A percentile compares a stretch with the other conserved stretches of the same genome.
Conservation (phyloP, 106 monocot species). For the Narthecium ossifragum region DNA sequence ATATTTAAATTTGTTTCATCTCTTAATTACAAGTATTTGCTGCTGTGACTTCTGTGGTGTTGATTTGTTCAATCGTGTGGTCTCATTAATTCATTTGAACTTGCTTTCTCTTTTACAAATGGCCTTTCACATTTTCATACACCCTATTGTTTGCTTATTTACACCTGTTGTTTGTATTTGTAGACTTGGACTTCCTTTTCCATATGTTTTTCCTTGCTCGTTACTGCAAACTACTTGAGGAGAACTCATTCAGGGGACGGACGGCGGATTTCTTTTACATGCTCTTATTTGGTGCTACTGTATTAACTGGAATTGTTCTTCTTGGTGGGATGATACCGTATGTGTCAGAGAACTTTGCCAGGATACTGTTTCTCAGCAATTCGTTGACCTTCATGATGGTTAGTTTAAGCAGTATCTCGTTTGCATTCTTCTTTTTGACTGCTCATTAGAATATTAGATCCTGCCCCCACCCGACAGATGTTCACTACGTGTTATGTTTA, state of each 20-base stretch:
- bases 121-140: background rate
- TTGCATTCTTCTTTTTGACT: too few relatives aligned
- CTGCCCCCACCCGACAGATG: too few relatives aligned
- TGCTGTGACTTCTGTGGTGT: too few relatives aligned
- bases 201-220: conserved; percentile 99
- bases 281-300: conserved; percentile 93
- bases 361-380: conserved; percentile 89
- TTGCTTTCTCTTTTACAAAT: too few relatives aligned
- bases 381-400: conserved; percentile 99
- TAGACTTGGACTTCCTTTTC: conserved; percentile 97
- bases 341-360: conserved; percentile 79
- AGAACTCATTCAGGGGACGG: conserved; percentile 96
- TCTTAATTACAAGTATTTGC: too few relatives aligned
- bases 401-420: too few relatives aligned
- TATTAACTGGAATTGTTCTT: conserved; percentile 77
- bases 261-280: conserved; percentile 98
- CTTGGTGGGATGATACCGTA: conserved; percentile 95
- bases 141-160: background rate
- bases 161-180: conserved; percentile 6
- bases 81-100: too few relatives aligned
- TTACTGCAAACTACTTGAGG: conserved; percentile 97
- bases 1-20: too few relatives aligned
- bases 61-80: too few relatives aligned
- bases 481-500: too few relatives aligned
- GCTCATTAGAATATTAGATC: too few relatives aligned